Evolutionary conservation across 345 rosid genomes (phyloP).

Genomic region (Erodium maritimum): DNA sequence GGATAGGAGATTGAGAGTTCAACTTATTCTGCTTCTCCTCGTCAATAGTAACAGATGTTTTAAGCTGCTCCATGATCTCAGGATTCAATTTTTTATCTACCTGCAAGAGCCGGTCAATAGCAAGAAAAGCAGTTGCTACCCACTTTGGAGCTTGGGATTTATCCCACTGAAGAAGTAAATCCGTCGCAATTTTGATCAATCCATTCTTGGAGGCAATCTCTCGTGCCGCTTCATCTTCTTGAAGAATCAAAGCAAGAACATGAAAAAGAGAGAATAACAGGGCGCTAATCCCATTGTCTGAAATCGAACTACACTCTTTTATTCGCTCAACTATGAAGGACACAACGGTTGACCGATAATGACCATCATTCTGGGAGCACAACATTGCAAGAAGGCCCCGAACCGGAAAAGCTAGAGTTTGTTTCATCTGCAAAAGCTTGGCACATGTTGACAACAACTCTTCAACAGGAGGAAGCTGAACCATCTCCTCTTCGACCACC

Average conservation of each 20-base stretch:
- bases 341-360: slow-evolving; percentile 63
- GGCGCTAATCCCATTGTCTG: slow-evolving; percentile 41
- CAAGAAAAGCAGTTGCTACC: slow-evolving; percentile 91
- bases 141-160: slow-evolving; percentile 68
- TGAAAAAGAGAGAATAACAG: slow-evolving; percentile 60
- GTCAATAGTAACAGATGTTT: slow-evolving; percentile 38
- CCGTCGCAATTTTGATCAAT: slow-evolving; percentile 53
- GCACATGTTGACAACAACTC: slow-evolving; percentile 78
- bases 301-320: slow-evolving; percentile 38
- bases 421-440: slow-evolving; percentile 84
- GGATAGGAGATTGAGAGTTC: slow-evolving; percentile 36
- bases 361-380: slow-evolving; percentile 81
- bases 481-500: slow-evolving; percentile 58
- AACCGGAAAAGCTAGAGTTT: slow-evolving; percentile 78
- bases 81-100: slow-evolving; percentile 67
- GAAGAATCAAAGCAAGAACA: slow-evolving; percentile 84
- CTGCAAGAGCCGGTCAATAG: slow-evolving; percentile 80
- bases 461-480: slow-evolving; percentile 77
- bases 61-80: slow-evolving; percentile 64
- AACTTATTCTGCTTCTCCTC: slow-evolving; percentile 59
- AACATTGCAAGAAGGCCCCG: slow-evolving; percentile 76
- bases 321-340: slow-evolving; percentile 64
- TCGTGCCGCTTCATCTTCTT: slow-evolving; percentile 75
- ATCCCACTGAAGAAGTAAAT: slow-evolving; percentile 64
- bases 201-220: slow-evolving; percentile 73